These are phyloP conservation scores for Xylaria sp. DNA, from an alignment of 2,329 filamentous ascomycete genomes.

Conservation along the genomic window DNA sequence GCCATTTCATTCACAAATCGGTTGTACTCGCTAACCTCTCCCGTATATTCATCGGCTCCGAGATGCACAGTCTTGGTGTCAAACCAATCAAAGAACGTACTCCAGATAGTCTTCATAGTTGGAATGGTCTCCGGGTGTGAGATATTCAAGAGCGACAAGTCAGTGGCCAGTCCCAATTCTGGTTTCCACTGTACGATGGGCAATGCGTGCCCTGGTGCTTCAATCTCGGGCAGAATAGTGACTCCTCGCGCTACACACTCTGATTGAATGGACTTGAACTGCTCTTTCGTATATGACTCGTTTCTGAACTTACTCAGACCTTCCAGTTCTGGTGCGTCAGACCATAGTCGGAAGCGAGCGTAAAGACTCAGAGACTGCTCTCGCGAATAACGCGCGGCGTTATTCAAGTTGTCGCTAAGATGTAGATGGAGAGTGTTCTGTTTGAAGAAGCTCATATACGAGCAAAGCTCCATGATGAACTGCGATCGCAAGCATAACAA, in stretches of 20 bases:
- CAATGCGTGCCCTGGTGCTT: slow-evolving; percentile 67
- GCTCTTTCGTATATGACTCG: slow-evolving; percentile 63
- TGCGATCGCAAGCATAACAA: slow-evolving; percentile 27
- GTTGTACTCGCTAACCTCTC: slow-evolving; percentile 61
- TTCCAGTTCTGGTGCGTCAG: slow-evolving; percentile 58
- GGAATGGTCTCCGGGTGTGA: slow-evolving; percentile 65
- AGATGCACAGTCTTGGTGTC: slow-evolving; percentile 65
- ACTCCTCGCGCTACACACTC: slow-evolving; percentile 66
- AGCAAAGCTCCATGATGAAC: slow-evolving; percentile 67
- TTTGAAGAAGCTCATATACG: slow-evolving; percentile 71
- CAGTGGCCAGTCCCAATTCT: slow-evolving; percentile 59
- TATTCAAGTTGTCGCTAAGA: slow-evolving; percentile 66
- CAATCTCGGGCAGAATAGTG: slow-evolving; percentile 69
- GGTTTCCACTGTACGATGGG: slow-evolving; percentile 70
- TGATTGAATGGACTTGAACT: slow-evolving; percentile 64
- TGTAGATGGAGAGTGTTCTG: slow-evolving; percentile 69
- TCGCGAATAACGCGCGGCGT: slow-evolving; percentile 59
- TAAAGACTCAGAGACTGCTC: slow-evolving; percentile 62
- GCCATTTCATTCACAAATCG: slow-evolving; percentile 64
- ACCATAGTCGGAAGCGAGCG: slow-evolving; percentile 65
- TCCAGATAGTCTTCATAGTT: slow-evolving; percentile 64
- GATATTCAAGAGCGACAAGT: slow-evolving; percentile 65
- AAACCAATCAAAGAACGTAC: slow-evolving; percentile 66
- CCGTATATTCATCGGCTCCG: slow-evolving; percentile 66
- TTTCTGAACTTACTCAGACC: slow-evolving; percentile 63